These are phyloP conservation scores for Patellifolia procumbens DNA, from an alignment of 179 eudicot species.

Conservation along the genomic window DNA sequence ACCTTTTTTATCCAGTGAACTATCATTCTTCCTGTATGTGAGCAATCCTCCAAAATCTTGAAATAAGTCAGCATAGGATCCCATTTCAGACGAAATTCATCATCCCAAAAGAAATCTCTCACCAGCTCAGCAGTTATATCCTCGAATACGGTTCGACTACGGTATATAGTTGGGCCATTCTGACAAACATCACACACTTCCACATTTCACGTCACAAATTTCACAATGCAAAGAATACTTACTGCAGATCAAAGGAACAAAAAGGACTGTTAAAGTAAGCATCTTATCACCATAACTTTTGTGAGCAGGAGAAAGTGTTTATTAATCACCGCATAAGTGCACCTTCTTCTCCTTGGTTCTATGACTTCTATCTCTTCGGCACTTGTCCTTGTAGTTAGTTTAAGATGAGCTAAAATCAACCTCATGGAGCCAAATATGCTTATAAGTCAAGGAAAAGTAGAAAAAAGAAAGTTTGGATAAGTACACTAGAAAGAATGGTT, in stretches of 20 bases:
- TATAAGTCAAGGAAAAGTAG: not conserved
- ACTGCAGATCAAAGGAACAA: not conserved
- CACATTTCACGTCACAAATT: not conserved
- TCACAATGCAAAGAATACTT: not conserved
- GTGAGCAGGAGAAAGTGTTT: not conserved
- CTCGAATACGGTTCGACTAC: constrained; percentile 87
- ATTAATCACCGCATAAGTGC: not conserved
- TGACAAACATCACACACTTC: constrained; percentile 37
- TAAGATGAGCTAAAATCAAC: not conserved
- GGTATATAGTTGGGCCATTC: constrained; percentile 72
- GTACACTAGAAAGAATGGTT: not conserved
- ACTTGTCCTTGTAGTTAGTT: not conserved
- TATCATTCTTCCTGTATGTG: constrained; percentile 63
- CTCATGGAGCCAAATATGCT: not conserved
- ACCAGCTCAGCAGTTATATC: constrained; percentile 85
- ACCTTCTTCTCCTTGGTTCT: not conserved
- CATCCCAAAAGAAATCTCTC: constrained; percentile 99
- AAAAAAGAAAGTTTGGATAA: not conserved
- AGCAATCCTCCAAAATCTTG: constrained; percentile 78
- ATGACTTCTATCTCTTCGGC: not conserved
- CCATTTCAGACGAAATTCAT: constrained; percentile 91
- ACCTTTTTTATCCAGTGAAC: constrained; percentile 98
- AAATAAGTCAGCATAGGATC: constrained; percentile 85
- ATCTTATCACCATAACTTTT: not conserved
- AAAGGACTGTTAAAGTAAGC: not conserved